A percentile compares a stretch with the other conserved stretches of the same genome.
Evolutionary conservation across 768 basidiomycete genomes (phyloP).

Genomic region (Lactifluus echinatus): DNA sequence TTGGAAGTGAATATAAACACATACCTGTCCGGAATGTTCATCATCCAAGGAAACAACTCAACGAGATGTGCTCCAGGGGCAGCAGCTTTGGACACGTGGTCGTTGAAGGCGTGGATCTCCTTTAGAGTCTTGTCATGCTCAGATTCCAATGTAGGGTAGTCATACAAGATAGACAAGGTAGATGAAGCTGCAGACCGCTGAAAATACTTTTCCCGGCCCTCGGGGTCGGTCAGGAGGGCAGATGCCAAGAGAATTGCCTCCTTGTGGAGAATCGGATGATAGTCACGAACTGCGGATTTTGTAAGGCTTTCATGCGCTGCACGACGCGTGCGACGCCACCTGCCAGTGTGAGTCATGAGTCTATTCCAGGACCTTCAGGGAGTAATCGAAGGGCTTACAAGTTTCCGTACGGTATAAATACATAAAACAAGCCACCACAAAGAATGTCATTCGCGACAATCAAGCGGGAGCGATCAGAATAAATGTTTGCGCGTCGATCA

Average conservation of each 20-base stretch:
- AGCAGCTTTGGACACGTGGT: not conserved
- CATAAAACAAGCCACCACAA: slow-evolving; percentile 25
- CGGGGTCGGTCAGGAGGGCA: not conserved
- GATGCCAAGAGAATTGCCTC: slow-evolving; percentile 1
- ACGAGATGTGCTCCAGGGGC: slow-evolving; percentile 20
- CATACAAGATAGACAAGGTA: slow-evolving; percentile 4
- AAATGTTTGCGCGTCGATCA: slow-evolving; percentile 27
- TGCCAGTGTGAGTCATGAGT: not conserved
- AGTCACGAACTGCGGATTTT: not conserved
- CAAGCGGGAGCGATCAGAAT: slow-evolving; percentile 24
- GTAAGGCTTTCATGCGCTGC: slow-evolving; percentile 7
- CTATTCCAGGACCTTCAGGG: not conserved
- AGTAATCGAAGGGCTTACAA: slow-evolving; percentile 19
- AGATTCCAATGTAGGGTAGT: slow-evolving; percentile 1
- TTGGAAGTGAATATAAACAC: slow-evolving; percentile 10
- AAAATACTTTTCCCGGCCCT: not conserved
- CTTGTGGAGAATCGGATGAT: not conserved
- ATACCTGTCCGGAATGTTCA: slow-evolving; percentile 13
- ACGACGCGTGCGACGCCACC: slow-evolving; percentile 9
- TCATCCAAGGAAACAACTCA: slow-evolving; percentile 16
- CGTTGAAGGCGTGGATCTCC: not conserved
- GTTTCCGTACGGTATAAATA: slow-evolving; percentile 22
- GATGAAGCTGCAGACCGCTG: not conserved
- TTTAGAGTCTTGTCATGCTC: slow-evolving; percentile 1
- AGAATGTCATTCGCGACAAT: slow-evolving; percentile 29